Base-by-base conservation (phyloP, 805 yeast species). In the Naumovozyma baii region DNA sequence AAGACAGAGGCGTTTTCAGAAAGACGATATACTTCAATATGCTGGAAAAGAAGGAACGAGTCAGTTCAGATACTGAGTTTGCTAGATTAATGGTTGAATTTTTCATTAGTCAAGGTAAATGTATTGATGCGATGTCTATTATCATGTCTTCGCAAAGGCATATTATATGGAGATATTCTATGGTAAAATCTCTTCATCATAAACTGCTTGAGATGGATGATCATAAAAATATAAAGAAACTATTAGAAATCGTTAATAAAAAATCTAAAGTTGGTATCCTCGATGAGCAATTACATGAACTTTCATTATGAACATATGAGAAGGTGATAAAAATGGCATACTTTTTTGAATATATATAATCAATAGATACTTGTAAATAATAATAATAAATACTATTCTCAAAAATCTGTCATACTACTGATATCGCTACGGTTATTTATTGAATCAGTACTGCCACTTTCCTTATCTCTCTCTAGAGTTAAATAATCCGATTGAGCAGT, bases 1-100 rank as follows among this genome's bases (percentile, higher is more conserved):
- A 62, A 2, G 94, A 83, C 51, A 73, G 96, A 51, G 96, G 96
- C 2, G 44, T 56, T 17, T 86, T 71, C 61, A 67, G 96, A 38
- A 74, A 74, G 42, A 68, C 83, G 0, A 18, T 35, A 0, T 46
- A 48, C 2, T 87, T 82, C 65, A 72, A 67, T 38, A 52, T 57
- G 3, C 57, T 67, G 3, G 90, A 81, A 52, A 77, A 77, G 55
- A 68, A 64, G 42, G 40, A 42, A 18, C 50, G 55, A 39, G 38
- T 45, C 31, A 33, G 38, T 18, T 40, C 44, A 3, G 63, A 59
- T 39, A 31, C 50, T 8, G 46, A 39, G 19, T 85, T 87, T 68
- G 95, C 96, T 2, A 60, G 73, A 18, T 67, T 74, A 10, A 80
- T 86, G 83, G 74, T 84, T 1, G 62, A 67, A 13, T 66, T 78